phyloP scores from a whole-genome alignment of 108 stramenopile genomes.

The Aurantiochytrium sp. region DNA sequence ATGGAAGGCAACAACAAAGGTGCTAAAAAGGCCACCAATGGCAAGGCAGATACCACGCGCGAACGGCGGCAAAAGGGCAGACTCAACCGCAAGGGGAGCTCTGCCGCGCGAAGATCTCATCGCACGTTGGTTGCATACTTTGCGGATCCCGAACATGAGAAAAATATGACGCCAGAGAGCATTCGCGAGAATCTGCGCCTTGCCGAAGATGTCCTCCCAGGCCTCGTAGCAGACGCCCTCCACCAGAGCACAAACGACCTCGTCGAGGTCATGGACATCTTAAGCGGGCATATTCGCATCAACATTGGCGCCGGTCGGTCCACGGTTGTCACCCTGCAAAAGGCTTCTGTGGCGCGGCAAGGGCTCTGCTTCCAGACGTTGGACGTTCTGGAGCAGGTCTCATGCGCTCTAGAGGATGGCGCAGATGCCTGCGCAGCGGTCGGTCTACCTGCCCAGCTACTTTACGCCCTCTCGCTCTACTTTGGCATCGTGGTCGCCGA shows the following conservation, averaged over 20 bases:
- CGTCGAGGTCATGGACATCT: background rate
- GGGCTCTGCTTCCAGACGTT: slow-evolving; percentile 7
- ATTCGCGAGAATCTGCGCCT: background rate
- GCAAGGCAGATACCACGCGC: background rate
- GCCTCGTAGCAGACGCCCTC: background rate
- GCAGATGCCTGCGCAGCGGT: slow-evolving; percentile 3
- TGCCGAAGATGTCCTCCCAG: background rate
- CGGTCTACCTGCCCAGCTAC: background rate
- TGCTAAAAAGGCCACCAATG: background rate
- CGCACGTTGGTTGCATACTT: background rate
- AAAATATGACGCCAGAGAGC: background rate
- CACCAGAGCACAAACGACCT: background rate
- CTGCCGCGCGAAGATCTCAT: background rate
- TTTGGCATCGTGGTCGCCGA: background rate
- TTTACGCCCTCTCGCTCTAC: background rate
- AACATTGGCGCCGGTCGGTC: background rate
- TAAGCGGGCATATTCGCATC: background rate
- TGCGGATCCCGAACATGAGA: background rate
- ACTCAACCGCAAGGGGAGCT: too few relatives aligned
- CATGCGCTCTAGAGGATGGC: background rate
- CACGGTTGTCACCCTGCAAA: background rate
- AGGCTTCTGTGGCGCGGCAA: background rate
- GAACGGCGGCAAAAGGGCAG: background rate
- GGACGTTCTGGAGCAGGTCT: slow-evolving; percentile 10
- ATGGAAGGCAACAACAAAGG: background rate